A percentile compares a stretch with the other conserved stretches of the same genome.
These are phyloP conservation scores for Lactarius hengduanensis DNA, from an alignment of 768 basidiomycete genomes.

Conservation along the genomic window DNA sequence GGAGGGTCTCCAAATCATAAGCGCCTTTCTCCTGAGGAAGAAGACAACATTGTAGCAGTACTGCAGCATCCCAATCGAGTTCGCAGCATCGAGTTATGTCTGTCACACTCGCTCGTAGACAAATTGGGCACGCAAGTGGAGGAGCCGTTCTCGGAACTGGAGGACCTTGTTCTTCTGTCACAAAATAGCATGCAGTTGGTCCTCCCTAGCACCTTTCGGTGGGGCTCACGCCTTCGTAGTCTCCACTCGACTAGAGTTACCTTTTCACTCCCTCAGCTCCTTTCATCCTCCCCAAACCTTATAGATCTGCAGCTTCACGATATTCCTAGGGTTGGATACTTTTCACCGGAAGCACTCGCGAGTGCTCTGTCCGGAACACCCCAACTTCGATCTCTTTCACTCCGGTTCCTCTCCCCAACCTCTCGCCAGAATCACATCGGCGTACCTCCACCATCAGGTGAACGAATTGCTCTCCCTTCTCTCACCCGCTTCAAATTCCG, in stretches of 20 bases:
- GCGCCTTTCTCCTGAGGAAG: neutral
- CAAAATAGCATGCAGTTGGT: slow-evolving; percentile 1
- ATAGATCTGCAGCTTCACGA: neutral
- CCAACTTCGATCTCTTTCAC: neutral
- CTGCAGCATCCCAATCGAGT: neutral
- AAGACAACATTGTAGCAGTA: neutral
- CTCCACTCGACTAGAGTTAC: slow-evolving; percentile 1
- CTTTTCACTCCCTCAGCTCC: neutral
- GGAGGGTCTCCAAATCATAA: neutral
- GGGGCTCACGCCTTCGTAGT: neutral
- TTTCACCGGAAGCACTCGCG: neutral
- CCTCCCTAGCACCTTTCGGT: neutral
- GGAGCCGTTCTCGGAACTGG: neutral
- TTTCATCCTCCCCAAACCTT: slow-evolving; percentile 2
- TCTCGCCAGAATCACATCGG: neutral
- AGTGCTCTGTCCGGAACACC: neutral
- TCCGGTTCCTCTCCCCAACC: neutral
- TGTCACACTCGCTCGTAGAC: neutral
- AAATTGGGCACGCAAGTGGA: neutral
- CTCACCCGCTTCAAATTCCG: neutral
- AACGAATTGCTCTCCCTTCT: neutral
- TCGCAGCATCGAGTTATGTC: neutral
- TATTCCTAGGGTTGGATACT: neutral
- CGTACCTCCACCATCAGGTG: neutral
- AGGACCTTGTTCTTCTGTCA: neutral